Percentiles rank a stretch among this genome's conserved stretches.
Evolutionary conservation across 108 stramenopile species (phyloP).

Genomic region (Nannochloropsis oceanica): DNA sequence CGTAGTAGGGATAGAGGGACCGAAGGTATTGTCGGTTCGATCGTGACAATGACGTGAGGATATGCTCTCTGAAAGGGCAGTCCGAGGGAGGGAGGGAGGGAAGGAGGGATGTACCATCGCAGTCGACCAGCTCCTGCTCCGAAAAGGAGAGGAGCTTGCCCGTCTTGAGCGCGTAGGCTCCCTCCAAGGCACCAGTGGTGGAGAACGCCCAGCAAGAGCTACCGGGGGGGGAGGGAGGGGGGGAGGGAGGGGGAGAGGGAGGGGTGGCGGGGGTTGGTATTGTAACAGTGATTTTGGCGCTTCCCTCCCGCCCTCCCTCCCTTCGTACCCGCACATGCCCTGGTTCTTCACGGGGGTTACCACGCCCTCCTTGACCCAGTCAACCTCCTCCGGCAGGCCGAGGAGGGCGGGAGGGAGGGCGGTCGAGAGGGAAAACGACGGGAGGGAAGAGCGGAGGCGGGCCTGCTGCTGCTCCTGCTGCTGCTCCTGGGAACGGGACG

Average conservation of each 20-base stretch:
- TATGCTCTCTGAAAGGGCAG: neutral
- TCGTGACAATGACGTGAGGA: neutral
- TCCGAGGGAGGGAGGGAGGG: neutral
- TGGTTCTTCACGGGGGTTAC: neutral
- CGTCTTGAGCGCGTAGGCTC: slow-evolving; percentile 45
- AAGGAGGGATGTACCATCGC: slow-evolving; percentile 7
- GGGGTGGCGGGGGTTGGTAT: too few species aligned
- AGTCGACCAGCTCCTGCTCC: slow-evolving; percentile 45
- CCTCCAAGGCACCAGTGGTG: slow-evolving; percentile 76
- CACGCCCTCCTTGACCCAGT: neutral
- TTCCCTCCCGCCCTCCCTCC: neutral
- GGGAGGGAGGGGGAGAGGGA: too few species aligned
- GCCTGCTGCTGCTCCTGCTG: neutral
- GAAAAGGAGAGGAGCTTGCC: slow-evolving; percentile 39
- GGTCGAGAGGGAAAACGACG: neutral
- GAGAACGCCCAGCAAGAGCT: slow-evolving; percentile 96
- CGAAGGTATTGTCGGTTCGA: neutral
- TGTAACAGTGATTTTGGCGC: too few species aligned
- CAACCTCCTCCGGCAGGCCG: neutral
- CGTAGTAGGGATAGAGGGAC: neutral
- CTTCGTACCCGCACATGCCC: neutral
- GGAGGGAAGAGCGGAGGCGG: neutral
- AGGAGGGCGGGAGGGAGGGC: neutral
- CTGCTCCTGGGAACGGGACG: neutral
- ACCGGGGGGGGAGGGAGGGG: too few species aligned